phyloP scores from a whole-genome alignment of 306 rosid species.

The Quercus variabilis region DNA sequence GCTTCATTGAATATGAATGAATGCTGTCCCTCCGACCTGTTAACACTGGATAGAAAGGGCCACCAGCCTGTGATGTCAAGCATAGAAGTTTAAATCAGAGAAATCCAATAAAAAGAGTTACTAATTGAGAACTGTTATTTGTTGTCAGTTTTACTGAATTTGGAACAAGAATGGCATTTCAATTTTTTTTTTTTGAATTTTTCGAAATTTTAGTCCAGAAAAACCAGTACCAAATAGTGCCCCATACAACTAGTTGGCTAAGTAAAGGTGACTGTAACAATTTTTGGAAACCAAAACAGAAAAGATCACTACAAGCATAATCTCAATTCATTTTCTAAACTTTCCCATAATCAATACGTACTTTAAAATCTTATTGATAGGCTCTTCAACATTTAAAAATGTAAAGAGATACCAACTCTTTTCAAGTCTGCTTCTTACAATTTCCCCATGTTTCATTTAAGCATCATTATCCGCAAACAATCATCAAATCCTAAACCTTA shows the following conservation, averaged over 20 bases:
- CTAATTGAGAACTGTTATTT: too few relatives aligned
- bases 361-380: neutral
- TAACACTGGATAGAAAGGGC: too few relatives aligned
- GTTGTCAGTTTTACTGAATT: neutral
- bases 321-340: neutral
- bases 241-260: neutral
- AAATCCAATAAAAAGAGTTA: too few relatives aligned
- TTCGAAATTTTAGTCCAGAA: neutral
- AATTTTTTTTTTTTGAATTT: too few relatives aligned
- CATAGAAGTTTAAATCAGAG: too few relatives aligned
- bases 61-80: too few relatives aligned
- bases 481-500: too few relatives aligned
- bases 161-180: neutral
- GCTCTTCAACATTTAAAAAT: neutral
- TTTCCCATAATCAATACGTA: too few relatives aligned
- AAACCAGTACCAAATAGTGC: neutral
- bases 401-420: neutral
- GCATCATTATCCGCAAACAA: too few relatives aligned
- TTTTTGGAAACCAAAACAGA: neutral
- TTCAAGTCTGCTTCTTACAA: neutral
- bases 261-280: neutral
- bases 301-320: neutral
- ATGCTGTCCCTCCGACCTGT: conserved; percentile 34
- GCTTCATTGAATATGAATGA: conserved; percentile 24
- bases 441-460: too few relatives aligned